phyloP scores from a whole-genome alignment of 495 filamentous ascomycete species.

The Neurospora africana region DNA sequence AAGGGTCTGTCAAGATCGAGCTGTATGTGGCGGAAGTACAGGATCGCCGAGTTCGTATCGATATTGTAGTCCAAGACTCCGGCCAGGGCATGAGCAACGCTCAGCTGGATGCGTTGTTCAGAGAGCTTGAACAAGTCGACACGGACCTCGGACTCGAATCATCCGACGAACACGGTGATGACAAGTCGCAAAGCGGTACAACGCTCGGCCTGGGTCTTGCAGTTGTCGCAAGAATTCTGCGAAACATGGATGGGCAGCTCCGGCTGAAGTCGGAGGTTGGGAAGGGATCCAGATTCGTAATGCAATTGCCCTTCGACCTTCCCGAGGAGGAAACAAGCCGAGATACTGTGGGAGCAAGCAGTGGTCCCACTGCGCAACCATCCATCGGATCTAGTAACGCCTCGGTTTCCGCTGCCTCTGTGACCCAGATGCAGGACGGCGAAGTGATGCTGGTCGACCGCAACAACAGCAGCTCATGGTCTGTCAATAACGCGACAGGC shows the following conservation, averaged over 20 bases:
- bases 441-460: conserved; percentile 51
- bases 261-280: conserved; percentile 79
- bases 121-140: conserved; percentile 80
- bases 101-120: conserved; percentile 68
- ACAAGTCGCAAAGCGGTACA: conserved; percentile 20
- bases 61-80: conserved; percentile 69
- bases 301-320: conserved; percentile 58
- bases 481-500: conserved; percentile 4
- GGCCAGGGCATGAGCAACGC: conserved; percentile 65
- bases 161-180: conserved; percentile 18
- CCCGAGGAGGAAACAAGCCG: conserved; percentile 34
- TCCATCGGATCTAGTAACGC: conserved; percentile 5
- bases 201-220: conserved; percentile 77
- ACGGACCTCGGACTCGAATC: conserved; percentile 40
- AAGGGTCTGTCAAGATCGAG: conserved; percentile 65
- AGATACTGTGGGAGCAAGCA: conserved; percentile 8
- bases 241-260: conserved; percentile 87
- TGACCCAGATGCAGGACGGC: conserved; percentile 21
- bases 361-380: conserved; percentile 1
- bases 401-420: conserved; percentile 18
- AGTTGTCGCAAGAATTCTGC: conserved; percentile 70
- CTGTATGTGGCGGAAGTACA: conserved; percentile 40
- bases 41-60: conserved; percentile 46
- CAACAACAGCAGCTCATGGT: conserved; percentile 14
- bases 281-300: conserved; percentile 72